Evolutionary conservation across 179 eudicot species (phyloP), one percentile per base, ranked within the genome.

Genomic region (Gypsophila paniculata): DNA sequence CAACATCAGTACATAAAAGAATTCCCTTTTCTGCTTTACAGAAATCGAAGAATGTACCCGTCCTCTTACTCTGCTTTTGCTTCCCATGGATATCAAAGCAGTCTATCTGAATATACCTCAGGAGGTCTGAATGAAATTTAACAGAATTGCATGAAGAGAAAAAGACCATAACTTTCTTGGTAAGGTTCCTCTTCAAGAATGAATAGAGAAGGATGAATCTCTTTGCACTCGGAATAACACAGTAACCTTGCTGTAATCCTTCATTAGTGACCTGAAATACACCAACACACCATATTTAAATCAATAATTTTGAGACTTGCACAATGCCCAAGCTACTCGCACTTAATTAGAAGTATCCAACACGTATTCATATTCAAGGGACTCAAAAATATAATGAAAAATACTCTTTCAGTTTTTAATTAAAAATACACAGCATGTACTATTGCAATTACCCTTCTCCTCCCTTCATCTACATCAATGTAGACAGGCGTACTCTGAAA

Each of bases 111-210:
- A 94, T 87, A 73, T 86, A 89, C 75, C 81, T 81, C 64, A 94
- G 84, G 65, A 94, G 90, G 57, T 89, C 99, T 0, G 97, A 85
- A 69, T 94, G 96, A 68, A 83, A 94, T 65, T 91, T 91, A 19
- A 94, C 99, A 19, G 99, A 94, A 80, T 91, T 87, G 74, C 96
- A 89, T 7, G 99, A 89, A 25, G 99, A 94, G 77, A 94, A 94
- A 86, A 94, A 94, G 68, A 94, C 99, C 97, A 94, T 88, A 70
- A 89, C 87, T 83, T 94, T 94, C 83, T 91, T 89, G 13, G 88
- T 69, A 38, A 72, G 73, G 70, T 91, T 85, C 78, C 86, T 82
- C 83, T 86, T 91, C 79, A 94, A 79, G 83, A 94, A 94, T 65
- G 91, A 83, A 78, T 91, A 94, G n/a, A 94, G 90, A 38, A 89